phyloP scores from a whole-genome alignment of 2,329 filamentous ascomycete species.

The Ascochyta koolunga region DNA sequence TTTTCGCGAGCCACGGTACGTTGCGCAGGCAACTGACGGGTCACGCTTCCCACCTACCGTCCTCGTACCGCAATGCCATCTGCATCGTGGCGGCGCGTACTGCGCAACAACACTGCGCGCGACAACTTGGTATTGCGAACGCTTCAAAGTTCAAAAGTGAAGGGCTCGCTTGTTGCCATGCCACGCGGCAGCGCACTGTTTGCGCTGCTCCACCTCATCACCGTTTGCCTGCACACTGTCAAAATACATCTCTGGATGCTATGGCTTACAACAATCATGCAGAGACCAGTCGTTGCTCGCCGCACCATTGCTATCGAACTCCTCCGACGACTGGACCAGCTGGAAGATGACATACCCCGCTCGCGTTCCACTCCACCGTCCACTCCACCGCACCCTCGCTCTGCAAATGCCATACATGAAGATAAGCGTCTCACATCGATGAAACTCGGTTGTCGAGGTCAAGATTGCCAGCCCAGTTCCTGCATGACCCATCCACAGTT shows the following conservation, averaged over 20 bases:
- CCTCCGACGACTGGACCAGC: constrained; percentile 15
- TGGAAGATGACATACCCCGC: neutral
- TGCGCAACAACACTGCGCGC: neutral
- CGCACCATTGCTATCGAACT: constrained; percentile 20
- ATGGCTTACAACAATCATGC: constrained; percentile 22
- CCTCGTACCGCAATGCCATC: neutral
- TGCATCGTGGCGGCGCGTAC: neutral
- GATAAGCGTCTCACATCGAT: neutral
- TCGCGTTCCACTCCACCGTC: neutral
- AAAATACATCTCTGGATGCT: constrained; percentile 9
- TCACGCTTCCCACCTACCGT: neutral
- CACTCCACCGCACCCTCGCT: neutral
- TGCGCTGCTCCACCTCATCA: constrained; percentile 2
- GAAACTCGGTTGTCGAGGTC: neutral
- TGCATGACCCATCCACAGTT: neutral
- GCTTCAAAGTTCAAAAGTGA: neutral
- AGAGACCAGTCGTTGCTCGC: constrained; percentile 15
- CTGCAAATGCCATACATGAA: neutral
- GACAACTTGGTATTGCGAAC: neutral
- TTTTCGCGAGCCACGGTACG: constrained; percentile 4
- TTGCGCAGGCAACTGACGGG: neutral
- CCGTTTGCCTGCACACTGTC: constrained; percentile 11
- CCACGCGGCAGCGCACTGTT: constrained; percentile 11
- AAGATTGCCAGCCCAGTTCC: neutral
- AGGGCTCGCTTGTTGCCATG: constrained; percentile 9